Evolutionary conservation across 1,284 basidiomycete genomes (phyloP).

Genomic region (Stereum hirsutum): DNA sequence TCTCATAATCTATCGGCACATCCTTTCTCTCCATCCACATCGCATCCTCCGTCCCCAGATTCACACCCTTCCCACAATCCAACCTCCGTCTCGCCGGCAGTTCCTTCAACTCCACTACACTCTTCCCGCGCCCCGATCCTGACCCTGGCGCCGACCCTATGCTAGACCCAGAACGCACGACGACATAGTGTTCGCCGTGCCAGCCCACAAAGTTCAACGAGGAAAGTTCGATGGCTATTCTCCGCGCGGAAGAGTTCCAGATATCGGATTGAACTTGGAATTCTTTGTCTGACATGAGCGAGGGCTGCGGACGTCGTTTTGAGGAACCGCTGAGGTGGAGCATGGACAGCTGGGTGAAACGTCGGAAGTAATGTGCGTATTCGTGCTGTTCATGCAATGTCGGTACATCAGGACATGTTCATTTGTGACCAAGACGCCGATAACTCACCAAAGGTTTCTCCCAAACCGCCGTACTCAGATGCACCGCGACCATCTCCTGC

Average conservation of each 20-base stretch:
- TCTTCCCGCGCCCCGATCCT: constrained; percentile 7
- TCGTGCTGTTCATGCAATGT: constrained; percentile 29
- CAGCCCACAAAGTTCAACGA: constrained; percentile 57
- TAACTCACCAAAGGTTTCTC: constrained; percentile 36
- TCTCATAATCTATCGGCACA: constrained; percentile 63
- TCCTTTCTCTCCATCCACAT: constrained; percentile 63
- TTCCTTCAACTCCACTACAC: constrained; percentile 51
- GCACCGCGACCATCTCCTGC: constrained; percentile 40
- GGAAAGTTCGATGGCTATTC: constrained; percentile 37
- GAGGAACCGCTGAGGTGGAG: constrained; percentile 43
- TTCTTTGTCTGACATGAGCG: constrained; percentile 49
- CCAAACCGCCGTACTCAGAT: constrained; percentile 37
- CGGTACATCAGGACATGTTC: neutral
- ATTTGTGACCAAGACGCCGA: neutral
- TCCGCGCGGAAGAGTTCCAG: constrained; percentile 41
- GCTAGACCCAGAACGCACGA: too few species aligned
- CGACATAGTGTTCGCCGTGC: constrained; percentile 61
- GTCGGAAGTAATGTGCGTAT: constrained; percentile 35
- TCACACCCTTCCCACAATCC: constrained; percentile 60
- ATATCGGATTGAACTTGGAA: constrained; percentile 43
- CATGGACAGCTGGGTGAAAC: constrained; percentile 42
- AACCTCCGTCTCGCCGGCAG: constrained; percentile 45
- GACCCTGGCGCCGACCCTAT: constrained; percentile 7
- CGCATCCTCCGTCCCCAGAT: constrained; percentile 53
- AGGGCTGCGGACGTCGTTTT: constrained; percentile 42